Evolutionary conservation across 2,329 filamentous ascomycete species (phyloP).

Genomic region (Sporothrix protearum): DNA sequence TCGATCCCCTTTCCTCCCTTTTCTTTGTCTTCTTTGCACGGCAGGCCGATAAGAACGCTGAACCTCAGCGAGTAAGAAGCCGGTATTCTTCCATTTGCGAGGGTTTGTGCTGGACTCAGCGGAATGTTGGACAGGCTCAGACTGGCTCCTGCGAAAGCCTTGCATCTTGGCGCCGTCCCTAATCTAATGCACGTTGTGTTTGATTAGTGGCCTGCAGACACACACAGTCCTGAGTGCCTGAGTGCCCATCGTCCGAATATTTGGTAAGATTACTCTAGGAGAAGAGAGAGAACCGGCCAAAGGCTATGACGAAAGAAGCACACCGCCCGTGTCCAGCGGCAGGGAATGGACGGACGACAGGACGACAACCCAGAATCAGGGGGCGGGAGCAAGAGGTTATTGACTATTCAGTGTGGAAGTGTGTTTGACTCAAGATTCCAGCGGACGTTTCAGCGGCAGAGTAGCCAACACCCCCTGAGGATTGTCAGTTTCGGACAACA

Average conservation of each 20-base stretch:
- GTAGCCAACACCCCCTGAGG: background rate
- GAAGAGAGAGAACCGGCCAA: no score
- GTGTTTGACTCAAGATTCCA: background rate
- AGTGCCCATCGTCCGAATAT: no score
- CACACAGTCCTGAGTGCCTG: no score
- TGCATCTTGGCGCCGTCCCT: slow-evolving; percentile 6
- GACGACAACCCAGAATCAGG: background rate
- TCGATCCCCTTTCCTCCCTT: background rate
- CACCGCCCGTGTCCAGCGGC: background rate
- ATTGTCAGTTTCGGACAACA: background rate
- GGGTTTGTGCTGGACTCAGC: background rate
- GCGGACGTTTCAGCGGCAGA: background rate
- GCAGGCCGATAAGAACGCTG: background rate
- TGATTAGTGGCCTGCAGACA: background rate
- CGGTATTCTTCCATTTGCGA: background rate
- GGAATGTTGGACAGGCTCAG: background rate
- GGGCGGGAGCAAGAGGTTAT: background rate
- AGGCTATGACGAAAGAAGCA: slow-evolving; percentile 12
- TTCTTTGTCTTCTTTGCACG: background rate
- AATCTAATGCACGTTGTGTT: background rate
- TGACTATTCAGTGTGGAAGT: background rate
- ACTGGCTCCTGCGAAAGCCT: slow-evolving; percentile 11
- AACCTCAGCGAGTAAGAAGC: slow-evolving; percentile 1
- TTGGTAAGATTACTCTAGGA: no score
- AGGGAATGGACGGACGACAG: background rate